These are phyloP conservation scores for Jackrogersella multiformis DNA, from an alignment of 495 filamentous ascomycete genomes.

Conservation along the genomic window DNA sequence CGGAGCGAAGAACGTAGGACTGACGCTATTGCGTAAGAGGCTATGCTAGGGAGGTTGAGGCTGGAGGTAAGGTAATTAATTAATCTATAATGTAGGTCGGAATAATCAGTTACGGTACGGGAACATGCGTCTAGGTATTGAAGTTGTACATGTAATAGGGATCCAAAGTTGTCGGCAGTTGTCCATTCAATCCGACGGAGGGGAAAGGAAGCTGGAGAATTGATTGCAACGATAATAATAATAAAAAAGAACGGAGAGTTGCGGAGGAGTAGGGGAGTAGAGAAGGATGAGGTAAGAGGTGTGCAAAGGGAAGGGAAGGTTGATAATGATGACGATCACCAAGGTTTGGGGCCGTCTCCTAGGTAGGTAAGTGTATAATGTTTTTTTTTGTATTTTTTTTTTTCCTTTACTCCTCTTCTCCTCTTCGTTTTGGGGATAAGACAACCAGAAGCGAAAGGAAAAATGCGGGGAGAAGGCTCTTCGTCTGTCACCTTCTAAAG, in stretches of 20 bases:
- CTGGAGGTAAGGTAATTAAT: slow-evolving; percentile 35
- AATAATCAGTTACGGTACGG: slow-evolving; percentile 40
- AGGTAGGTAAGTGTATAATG: slow-evolving; percentile 4
- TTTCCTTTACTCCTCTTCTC: slow-evolving; percentile 18
- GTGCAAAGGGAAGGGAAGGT: slow-evolving; percentile 25
- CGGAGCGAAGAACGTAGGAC: slow-evolving; percentile 25
- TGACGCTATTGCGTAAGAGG: slow-evolving; percentile 38
- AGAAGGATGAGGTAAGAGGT: slow-evolving; percentile 37
- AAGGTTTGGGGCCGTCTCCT: slow-evolving; percentile 37
- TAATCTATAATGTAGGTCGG: slow-evolving; percentile 39
- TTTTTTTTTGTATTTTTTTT: slow-evolving; percentile 20
- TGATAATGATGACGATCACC: slow-evolving; percentile 38
- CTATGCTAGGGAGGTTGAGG: slow-evolving; percentile 38
- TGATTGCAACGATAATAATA: slow-evolving; percentile 26
- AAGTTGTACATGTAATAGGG: slow-evolving; percentile 37
- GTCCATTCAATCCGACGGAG: slow-evolving; percentile 20
- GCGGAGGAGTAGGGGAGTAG: slow-evolving; percentile 17
- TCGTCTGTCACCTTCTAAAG: slow-evolving; percentile 26
- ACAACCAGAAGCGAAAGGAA: slow-evolving; percentile 16
- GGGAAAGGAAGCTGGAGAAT: slow-evolving; percentile 21
- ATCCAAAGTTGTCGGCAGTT: slow-evolving; percentile 42
- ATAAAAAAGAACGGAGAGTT: slow-evolving; percentile 21
- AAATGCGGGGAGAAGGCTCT: slow-evolving; percentile 47
- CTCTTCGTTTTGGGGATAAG: slow-evolving; percentile 36
- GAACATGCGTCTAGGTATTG: slow-evolving; percentile 15